These are phyloP conservation scores for Arxiozyma slooffiae DNA, from an alignment of 1,139 yeast species.

Conservation along the genomic window DNA sequence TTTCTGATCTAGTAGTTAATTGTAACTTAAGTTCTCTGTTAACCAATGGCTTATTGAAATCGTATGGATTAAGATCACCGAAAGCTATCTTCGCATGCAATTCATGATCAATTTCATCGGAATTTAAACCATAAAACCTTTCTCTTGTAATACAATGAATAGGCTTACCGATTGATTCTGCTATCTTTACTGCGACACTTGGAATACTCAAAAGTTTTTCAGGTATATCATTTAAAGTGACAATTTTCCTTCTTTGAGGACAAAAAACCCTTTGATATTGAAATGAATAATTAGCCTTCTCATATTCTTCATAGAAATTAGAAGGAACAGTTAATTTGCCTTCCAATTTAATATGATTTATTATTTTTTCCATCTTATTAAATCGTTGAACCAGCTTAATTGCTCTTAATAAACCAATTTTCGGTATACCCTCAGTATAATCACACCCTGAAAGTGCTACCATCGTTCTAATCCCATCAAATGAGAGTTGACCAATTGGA, in stretches of 20 bases:
- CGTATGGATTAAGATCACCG: conserved; percentile 61
- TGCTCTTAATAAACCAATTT: conserved; percentile 75
- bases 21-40: conserved; percentile 30
- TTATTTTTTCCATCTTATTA: conserved; percentile 43
- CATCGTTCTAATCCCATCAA: conserved; percentile 56
- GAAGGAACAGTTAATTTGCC: conserved; percentile 51
- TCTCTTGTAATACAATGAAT: conserved; percentile 14
- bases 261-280: conserved; percentile 79
- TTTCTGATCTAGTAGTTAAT: conserved; percentile 21
- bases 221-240: conserved; percentile 53
- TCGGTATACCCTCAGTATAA: conserved; percentile 77
- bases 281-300: conserved; percentile 69
- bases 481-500: conserved; percentile 41
- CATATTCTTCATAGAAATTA: conserved; percentile 50
- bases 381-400: conserved; percentile 48
- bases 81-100: conserved; percentile 48
- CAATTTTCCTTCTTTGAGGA: conserved; percentile 42
- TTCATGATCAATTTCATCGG: conserved; percentile 32
- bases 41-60: conserved; percentile 38
- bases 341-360: conserved; percentile 51
- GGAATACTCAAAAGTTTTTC: conserved; percentile 20
- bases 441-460: conserved; percentile 95
- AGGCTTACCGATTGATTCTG: conserved; percentile 54
- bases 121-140: conserved; percentile 26
- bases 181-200: conserved; percentile 32